Conservation (phyloP, 2,329 filamentous ascomycete genomes). For the Ilyonectria mors-panacis region DNA sequence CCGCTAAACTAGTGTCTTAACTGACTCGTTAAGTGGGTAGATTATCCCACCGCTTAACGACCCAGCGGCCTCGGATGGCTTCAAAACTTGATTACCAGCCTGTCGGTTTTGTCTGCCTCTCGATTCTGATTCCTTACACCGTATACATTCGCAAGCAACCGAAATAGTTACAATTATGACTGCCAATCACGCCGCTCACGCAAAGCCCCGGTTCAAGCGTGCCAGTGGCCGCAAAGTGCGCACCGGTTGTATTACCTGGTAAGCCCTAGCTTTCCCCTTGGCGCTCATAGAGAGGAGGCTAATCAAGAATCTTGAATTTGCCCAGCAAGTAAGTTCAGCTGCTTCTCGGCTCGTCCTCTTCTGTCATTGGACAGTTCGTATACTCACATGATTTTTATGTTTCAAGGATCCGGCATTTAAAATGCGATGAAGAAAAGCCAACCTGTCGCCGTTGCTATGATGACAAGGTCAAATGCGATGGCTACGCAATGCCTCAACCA, state of each 20-base stretch:
- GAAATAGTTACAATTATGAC: background rate
- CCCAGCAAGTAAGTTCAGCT: slow-evolving; percentile 30
- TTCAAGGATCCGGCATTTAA: slow-evolving; percentile 32
- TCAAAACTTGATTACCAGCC: background rate
- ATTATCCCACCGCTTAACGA: too few relatives aligned
- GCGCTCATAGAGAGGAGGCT: slow-evolving; percentile 16
- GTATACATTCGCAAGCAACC: background rate
- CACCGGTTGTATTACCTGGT: slow-evolving; percentile 44
- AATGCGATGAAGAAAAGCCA: slow-evolving; percentile 49
- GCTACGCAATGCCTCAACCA: slow-evolving; percentile 31
- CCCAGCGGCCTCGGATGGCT: too few relatives aligned
- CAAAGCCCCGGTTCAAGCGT: slow-evolving; percentile 31
- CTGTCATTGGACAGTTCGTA: too few relatives aligned
- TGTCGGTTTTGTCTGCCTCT: background rate
- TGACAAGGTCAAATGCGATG: slow-evolving; percentile 39
- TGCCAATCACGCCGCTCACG: background rate
- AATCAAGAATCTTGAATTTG: slow-evolving; percentile 6
- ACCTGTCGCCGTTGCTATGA: slow-evolving; percentile 39
- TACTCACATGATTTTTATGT: background rate
- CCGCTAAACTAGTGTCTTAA: too few relatives aligned
- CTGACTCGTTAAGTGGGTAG: too few relatives aligned
- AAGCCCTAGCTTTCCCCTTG: slow-evolving; percentile 9
- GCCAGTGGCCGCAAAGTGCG: slow-evolving; percentile 37
- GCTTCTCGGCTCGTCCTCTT: too few relatives aligned
- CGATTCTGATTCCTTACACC: background rate